phyloP scores from a whole-genome alignment of 2,329 filamentous ascomycete genomes.

The Endocalyx cinctus region DNA sequence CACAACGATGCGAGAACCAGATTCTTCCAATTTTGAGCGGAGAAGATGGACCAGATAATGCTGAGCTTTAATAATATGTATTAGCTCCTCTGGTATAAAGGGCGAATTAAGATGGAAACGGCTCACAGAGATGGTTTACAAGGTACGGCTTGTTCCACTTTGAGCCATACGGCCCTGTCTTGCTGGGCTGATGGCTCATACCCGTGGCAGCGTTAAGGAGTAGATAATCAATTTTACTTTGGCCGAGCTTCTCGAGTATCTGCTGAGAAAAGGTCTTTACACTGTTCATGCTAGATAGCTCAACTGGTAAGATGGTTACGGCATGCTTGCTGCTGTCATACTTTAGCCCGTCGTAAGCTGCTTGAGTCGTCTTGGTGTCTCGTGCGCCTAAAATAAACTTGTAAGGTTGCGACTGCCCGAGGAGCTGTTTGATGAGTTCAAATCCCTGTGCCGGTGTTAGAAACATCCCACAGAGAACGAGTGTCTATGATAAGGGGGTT shows the following conservation, averaged over 20 bases:
- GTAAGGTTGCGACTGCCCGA: constrained; percentile 40
- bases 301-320: constrained; percentile 43
- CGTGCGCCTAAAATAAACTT: constrained; percentile 46
- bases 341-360: constrained; percentile 36
- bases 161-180: constrained; percentile 33
- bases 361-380: constrained; percentile 35
- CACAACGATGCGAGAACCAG: constrained; percentile 42
- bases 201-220: constrained; percentile 45
- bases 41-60: constrained; percentile 49
- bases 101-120: neutral
- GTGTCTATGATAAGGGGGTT: neutral
- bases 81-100: neutral
- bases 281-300: constrained; percentile 39
- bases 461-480: constrained; percentile 1
- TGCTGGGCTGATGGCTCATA: constrained; percentile 29
- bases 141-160: constrained; percentile 47
- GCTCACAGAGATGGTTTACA: constrained; percentile 49
- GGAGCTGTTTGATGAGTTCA: constrained; percentile 48
- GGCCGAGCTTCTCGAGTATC: constrained; percentile 36
- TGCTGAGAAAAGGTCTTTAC: constrained; percentile 44
- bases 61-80: constrained; percentile 35
- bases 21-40: constrained; percentile 41
- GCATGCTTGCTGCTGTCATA: constrained; percentile 36
- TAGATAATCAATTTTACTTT: constrained; percentile 41
- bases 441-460: constrained; percentile 37